phyloP scores from a whole-genome alignment of 2,329 filamentous ascomycete species.

The Shiraia sp. region DNA sequence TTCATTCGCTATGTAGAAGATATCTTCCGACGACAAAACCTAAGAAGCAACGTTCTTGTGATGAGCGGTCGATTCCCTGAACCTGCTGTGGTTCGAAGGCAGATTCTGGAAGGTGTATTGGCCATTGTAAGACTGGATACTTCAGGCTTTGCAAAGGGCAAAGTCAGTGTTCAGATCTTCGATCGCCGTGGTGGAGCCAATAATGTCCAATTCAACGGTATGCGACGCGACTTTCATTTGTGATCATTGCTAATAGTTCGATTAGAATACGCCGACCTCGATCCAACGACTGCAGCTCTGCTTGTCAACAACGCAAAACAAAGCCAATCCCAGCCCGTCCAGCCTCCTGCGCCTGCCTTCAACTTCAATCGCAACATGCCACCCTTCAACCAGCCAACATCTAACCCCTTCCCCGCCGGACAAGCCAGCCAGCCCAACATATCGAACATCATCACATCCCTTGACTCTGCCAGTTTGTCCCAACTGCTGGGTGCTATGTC shows the following conservation, averaged over 20 bases:
- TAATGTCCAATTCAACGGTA: slow-evolving; percentile 77
- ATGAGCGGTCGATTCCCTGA: slow-evolving; percentile 77
- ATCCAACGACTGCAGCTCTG: slow-evolving; percentile 77
- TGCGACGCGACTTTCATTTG: slow-evolving; percentile 15
- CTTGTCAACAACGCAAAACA: slow-evolving; percentile 75
- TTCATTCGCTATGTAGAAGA: slow-evolving; percentile 84
- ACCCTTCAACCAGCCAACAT: slow-evolving; percentile 37
- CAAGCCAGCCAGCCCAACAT: slow-evolving; percentile 53
- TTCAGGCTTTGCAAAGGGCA: slow-evolving; percentile 69
- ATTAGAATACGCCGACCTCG: slow-evolving; percentile 78
- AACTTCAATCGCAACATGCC: slow-evolving; percentile 34
- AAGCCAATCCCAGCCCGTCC: slow-evolving; percentile 40
- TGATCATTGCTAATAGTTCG: slow-evolving; percentile 29
- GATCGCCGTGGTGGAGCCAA: slow-evolving; percentile 74
- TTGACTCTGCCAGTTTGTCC: slow-evolving; percentile 73
- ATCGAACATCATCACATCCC: slow-evolving; percentile 66
- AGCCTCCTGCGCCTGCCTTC: slow-evolving; percentile 36
- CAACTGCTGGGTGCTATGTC: slow-evolving; percentile 66
- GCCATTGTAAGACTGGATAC: slow-evolving; percentile 79
- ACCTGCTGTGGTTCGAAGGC: slow-evolving; percentile 77
- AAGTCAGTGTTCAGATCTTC: slow-evolving; percentile 82
- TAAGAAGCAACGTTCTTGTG: slow-evolving; percentile 79
- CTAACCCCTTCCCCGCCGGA: slow-evolving; percentile 43
- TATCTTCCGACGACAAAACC: slow-evolving; percentile 70
- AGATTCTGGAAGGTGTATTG: slow-evolving; percentile 85